phyloP scores from a whole-genome alignment of 1,139 yeast genomes.

The Pichia sp. region DNA sequence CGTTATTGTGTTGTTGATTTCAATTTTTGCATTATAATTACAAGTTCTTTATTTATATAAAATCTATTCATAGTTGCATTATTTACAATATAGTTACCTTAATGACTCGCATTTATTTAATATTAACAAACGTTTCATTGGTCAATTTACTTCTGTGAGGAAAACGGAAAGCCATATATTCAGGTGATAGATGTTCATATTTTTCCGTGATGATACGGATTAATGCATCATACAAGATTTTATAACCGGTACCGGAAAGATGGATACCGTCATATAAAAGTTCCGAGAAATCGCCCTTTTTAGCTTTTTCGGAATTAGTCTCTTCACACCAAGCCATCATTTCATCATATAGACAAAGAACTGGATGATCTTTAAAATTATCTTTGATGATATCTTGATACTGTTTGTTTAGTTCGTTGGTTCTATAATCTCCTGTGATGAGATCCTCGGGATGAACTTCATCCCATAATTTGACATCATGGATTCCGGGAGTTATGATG shows the following conservation, averaged over 20 bases:
- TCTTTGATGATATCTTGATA: constrained; percentile 40
- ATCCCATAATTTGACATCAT: constrained; percentile 36
- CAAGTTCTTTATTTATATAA: no score
- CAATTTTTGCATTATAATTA: no score
- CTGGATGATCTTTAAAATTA: constrained; percentile 41
- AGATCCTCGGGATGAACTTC: constrained; percentile 24
- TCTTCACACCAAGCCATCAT: constrained; percentile 24
- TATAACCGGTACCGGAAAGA: constrained; percentile 53
- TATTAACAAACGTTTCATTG: constrained; percentile 1
- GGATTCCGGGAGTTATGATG: constrained; percentile 57
- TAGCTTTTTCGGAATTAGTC: constrained; percentile 2
- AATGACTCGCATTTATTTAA: not conserved
- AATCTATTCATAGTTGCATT: no score
- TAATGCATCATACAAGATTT: constrained; percentile 38
- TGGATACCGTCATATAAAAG: constrained; percentile 50
- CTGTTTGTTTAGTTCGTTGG: constrained; percentile 31
- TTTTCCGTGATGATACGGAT: constrained; percentile 29
- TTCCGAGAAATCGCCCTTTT: constrained; percentile 3
- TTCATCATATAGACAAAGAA: constrained; percentile 32
- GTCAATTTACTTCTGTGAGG: constrained; percentile 6
- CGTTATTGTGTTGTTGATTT: no score
- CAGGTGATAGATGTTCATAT: constrained; percentile 36
- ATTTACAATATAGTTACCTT: no score
- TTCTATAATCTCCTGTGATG: constrained; percentile 30
- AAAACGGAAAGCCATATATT: constrained; percentile 4